Percentiles rank a stretch among this genome's conserved stretches.
Evolutionary conservation across 331 rosid species (phyloP).

Genomic region (Stylosanthes scabra): DNA sequence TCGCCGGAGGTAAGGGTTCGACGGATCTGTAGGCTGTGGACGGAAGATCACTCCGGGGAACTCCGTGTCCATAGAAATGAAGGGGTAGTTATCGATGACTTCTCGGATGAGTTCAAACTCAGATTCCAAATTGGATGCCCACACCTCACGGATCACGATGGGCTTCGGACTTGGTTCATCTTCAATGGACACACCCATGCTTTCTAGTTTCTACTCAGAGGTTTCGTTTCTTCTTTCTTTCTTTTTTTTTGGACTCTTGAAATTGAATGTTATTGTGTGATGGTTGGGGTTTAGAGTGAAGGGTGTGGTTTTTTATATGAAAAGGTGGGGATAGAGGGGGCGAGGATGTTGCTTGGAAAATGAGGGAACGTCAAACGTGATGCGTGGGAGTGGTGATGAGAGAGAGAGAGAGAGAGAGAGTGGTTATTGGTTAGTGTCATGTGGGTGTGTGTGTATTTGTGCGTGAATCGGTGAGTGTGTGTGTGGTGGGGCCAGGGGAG

Average conservation of each 20-base stretch:
- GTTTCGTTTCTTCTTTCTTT: background rate
- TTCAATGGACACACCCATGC: slow-evolving; percentile 3
- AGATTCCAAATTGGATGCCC: slow-evolving; percentile 58
- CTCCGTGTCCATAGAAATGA: slow-evolving; percentile 82
- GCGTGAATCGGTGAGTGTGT: slow-evolving; percentile 23
- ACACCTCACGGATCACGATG: slow-evolving; percentile 55
- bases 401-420: background rate
- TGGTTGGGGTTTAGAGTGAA: background rate
- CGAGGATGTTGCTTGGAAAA: slow-evolving; percentile 38
- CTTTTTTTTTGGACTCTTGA: background rate
- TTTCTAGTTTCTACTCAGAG: background rate
- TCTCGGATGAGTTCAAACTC: slow-evolving; percentile 55
- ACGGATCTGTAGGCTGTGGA: slow-evolving; percentile 20
- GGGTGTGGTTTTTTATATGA: slow-evolving; percentile 30
- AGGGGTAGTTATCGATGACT: slow-evolving; percentile 49
- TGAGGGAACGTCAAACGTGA: slow-evolving; percentile 17
- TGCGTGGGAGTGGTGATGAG: background rate
- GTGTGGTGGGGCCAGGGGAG: background rate
- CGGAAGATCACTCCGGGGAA: slow-evolving; percentile 72
- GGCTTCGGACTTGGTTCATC: slow-evolving; percentile 37
- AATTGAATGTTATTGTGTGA: background rate
- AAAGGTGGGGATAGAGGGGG: background rate
- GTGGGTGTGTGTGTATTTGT: background rate
- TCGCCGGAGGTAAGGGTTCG: slow-evolving; percentile 25
- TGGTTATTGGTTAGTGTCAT: background rate